Conservation (phyloP, 306 rosid species). For the Medicago arabica region DNA sequence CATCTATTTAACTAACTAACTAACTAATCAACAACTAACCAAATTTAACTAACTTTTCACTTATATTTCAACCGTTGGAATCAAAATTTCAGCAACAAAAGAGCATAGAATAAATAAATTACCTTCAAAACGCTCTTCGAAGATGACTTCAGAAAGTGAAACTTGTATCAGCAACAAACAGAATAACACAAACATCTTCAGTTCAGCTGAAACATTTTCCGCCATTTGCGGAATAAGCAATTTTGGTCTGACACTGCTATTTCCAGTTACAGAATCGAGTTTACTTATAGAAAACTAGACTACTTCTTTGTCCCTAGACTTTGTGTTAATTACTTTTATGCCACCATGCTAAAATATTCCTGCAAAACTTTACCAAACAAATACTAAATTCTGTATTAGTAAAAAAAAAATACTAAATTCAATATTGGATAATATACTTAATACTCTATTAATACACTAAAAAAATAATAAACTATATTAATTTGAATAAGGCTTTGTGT, state of each 20-base stretch:
- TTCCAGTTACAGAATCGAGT: constrained; percentile 12
- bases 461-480: too few species aligned
- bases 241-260: constrained; percentile 4
- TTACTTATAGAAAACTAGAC: constrained; percentile 45
- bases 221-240: constrained; percentile 48
- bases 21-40: constrained; percentile 14
- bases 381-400: too few species aligned
- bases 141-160: constrained; percentile 68
- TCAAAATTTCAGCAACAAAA: not conserved
- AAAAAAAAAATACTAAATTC: too few species aligned
- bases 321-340: constrained; percentile 43
- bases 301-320: constrained; percentile 30
- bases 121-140: constrained; percentile 93
- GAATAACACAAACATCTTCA: constrained; percentile 36
- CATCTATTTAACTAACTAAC: constrained; percentile 26
- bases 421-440: not conserved
- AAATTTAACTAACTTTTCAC: constrained; percentile 13
- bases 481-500: too few species aligned
- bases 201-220: constrained; percentile 22
- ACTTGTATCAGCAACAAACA: constrained; percentile 40
- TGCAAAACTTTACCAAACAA: not conserved
- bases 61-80: not conserved
- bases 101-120: not conserved
- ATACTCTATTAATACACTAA: not conserved
- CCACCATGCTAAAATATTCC: constrained; percentile 27